Conservation (phyloP, 441 rosid species). For the Theobroma grandiflorum region DNA sequence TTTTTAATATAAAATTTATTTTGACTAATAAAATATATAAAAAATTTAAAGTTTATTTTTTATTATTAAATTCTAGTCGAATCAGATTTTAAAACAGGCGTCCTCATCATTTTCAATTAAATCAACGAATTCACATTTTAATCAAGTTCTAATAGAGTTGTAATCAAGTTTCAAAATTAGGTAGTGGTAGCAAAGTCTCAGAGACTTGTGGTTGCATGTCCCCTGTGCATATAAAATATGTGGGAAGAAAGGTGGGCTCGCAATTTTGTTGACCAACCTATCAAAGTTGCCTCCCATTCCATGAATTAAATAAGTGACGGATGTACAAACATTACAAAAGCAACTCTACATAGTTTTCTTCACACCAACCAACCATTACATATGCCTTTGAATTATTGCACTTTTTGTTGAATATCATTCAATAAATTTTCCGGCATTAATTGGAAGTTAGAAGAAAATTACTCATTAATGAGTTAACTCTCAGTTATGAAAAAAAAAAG, state of each 20-base stretch:
- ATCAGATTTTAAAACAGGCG: too few relatives aligned
- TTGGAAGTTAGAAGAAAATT: not conserved
- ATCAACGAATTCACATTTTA: too few relatives aligned
- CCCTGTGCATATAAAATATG: not conserved
- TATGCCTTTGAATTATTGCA: not conserved
- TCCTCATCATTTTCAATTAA: too few relatives aligned
- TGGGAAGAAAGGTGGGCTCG: not conserved
- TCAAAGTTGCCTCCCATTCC: not conserved
- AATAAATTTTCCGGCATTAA: not conserved
- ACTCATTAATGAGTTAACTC: not conserved
- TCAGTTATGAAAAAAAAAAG: not conserved
- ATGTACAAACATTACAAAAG: not conserved
- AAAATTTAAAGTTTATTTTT: too few relatives aligned
- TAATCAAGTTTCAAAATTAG: not conserved
- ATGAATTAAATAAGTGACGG: not conserved
- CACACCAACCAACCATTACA: conserved; percentile 8
- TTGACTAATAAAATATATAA: too few relatives aligned
- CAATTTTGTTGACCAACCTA: conserved; percentile 26
- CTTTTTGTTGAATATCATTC: not conserved
- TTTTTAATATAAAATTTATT: too few relatives aligned
- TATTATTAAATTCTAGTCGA: too few relatives aligned
- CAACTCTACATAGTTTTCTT: not conserved
- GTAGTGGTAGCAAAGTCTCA: not conserved
- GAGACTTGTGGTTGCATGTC: not conserved
- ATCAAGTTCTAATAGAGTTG: too few relatives aligned